Base-by-base conservation (phyloP, 805 yeast genomes). In the Diddensiella caesifluorescens region DNA sequence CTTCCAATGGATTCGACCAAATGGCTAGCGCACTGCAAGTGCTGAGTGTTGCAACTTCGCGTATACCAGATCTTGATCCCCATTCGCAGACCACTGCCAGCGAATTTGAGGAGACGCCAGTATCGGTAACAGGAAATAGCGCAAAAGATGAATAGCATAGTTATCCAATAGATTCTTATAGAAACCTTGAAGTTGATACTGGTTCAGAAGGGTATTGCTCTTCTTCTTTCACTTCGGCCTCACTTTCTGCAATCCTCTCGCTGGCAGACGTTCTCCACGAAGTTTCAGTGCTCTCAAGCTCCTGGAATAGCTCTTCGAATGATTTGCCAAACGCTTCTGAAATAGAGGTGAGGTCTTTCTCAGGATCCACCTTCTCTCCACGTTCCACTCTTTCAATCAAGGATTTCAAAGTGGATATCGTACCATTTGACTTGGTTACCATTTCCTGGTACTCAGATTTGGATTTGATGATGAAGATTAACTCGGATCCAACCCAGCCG, bases 1-100 rank as follows among this genome's bases (percentile, higher is more conserved):
- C 85, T 32, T 74, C 92, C 3, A 79, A 80, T 49, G 81, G 85
- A 22, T 87, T 85, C 56, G 83, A 76, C 22, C 89, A 84, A 47
- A 86, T 86, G 25, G 75, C 77, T n/a, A 75, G 73, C 41, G 95
- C 96, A 0, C 63, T 88, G 33, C 68, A 70, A 38, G 75, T 79
- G 53, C 74, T 89, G 43, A 90, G 87, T 53, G 70, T 82, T 49
- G 73, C 89, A 2, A 64, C 86, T 39, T 70, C 73, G 19, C 85
- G 85, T 44, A 78, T 89, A 15, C 95, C 95, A 0, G 62, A 56
- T 0, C 44, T 56, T 13, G 38, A 38, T 13, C 12, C 15, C 16
- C 32, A 29, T n/a, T 29, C 15, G 7, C 32, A 29, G 6, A 29
- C n/a, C n/a, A n/a, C n/a, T n/a, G n/a, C n/a, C n/a, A n/a, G n/a